Evolutionary conservation across 305 asterid genomes (phyloP).

Genomic region (Fraxinus nigra): DNA sequence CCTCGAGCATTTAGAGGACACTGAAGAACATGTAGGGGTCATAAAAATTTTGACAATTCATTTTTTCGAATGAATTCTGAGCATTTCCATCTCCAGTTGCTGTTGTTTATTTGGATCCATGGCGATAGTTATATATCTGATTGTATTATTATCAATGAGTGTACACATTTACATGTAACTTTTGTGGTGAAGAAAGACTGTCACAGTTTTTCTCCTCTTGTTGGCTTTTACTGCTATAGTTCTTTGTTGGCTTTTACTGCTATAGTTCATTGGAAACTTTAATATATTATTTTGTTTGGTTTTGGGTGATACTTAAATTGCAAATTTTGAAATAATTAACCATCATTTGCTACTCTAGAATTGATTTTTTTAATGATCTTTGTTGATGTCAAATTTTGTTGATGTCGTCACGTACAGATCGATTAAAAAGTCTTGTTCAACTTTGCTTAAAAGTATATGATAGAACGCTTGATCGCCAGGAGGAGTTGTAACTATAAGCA

Average conservation of each 20-base stretch:
- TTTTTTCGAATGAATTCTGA: conserved; percentile 14
- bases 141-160: conserved; percentile 13
- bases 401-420: neutral
- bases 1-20: conserved; percentile 8
- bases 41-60: conserved; percentile 4
- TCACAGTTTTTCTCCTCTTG: neutral
- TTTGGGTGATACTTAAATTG: neutral
- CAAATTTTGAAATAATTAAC: neutral
- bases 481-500: neutral
- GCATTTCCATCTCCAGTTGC: neutral
- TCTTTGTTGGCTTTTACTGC: neutral
- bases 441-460: neutral
- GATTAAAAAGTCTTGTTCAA: neutral
- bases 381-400: neutral
- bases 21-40: conserved; percentile 16
- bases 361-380: neutral
- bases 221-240: neutral
- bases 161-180: neutral
- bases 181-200: neutral
- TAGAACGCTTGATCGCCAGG: neutral
- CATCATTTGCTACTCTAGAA: neutral
- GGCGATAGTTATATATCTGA: neutral
- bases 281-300: neutral
- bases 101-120: conserved; percentile 10
- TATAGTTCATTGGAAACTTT: neutral